Evolutionary conservation across 2,329 filamentous ascomycete species (phyloP).

Genomic region (Diaporthe destruens): DNA sequence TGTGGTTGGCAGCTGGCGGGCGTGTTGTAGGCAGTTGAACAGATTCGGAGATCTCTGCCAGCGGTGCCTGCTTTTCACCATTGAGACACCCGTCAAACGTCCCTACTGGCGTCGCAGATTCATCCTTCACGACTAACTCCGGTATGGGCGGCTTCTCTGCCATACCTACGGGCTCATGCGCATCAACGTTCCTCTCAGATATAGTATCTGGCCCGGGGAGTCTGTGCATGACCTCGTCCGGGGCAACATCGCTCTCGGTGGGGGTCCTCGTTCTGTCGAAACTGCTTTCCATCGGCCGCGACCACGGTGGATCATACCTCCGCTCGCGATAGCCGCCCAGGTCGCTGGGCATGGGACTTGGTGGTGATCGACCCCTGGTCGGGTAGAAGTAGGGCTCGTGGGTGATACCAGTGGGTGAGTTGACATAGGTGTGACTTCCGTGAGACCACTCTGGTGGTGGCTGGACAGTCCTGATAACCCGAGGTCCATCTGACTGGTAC

Average conservation of each 20-base stretch:
- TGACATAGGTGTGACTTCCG: conserved; percentile 53
- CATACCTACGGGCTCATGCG: neutral
- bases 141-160: conserved; percentile 6
- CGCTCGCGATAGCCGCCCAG: conserved; percentile 55
- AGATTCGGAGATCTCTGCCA: conserved; percentile 36
- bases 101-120: neutral
- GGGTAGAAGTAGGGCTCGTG: conserved; percentile 61
- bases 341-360: conserved; percentile 62
- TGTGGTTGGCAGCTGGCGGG: neutral
- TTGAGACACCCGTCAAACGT: neutral
- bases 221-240: conserved; percentile 45
- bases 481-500: conserved; percentile 51
- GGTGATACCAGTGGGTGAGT: conserved; percentile 51
- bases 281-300: conserved; percentile 24
- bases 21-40: conserved; percentile 13
- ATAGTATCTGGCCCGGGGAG: neutral
- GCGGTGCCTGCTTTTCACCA: neutral
- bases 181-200: neutral
- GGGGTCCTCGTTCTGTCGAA: conserved; percentile 50
- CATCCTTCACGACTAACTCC: neutral
- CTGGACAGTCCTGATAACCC: conserved; percentile 56
- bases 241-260: conserved; percentile 54
- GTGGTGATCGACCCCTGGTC: conserved; percentile 65
- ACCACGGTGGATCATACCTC: conserved; percentile 47
- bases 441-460: conserved; percentile 60